Conservation (phyloP, 495 filamentous ascomycete genomes). For the Neurospora hispaniola region DNA sequence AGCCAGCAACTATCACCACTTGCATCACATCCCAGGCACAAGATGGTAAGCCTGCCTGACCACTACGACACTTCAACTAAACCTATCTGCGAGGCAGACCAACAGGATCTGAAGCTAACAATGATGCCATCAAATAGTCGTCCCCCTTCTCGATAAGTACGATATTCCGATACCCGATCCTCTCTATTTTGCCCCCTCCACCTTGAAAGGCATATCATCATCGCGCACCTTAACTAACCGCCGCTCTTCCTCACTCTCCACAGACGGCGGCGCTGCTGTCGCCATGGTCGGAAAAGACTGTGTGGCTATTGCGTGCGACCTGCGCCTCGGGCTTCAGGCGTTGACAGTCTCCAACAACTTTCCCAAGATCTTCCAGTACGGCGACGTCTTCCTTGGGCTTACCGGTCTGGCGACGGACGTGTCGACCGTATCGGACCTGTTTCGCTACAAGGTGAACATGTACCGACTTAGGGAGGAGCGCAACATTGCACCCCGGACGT, state of each 20-base stretch:
- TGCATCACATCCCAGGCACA: conserved; percentile 3
- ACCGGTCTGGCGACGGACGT: conserved; percentile 96
- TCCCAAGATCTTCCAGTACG: conserved; percentile 98
- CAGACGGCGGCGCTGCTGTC: conserved; percentile 92
- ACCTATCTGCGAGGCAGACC: not conserved
- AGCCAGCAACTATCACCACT: conserved; percentile 1
- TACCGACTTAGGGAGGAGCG: conserved; percentile 98
- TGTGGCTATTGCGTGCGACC: conserved; percentile 97
- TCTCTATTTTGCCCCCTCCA: not conserved
- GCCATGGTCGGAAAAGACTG: conserved; percentile 99
- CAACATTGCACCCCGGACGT: conserved; percentile 82
- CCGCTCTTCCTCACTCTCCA: not conserved
- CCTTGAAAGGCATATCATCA: conserved; percentile 1
- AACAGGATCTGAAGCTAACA: conserved; percentile 9
- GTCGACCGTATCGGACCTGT: conserved; percentile 86
- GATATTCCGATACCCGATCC: conserved; percentile 12
- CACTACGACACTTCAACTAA: not conserved
- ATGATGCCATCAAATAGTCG: conserved; percentile 31
- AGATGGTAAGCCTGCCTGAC: conserved; percentile 15
- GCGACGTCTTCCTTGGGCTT: conserved; percentile 90
- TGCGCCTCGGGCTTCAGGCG: conserved; percentile 91
- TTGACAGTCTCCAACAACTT: conserved; percentile 99
- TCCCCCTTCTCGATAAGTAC: conserved; percentile 87
- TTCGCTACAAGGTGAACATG: conserved; percentile 99
- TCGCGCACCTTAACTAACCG: conserved; percentile 2